Conservation (phyloP, 2,329 filamentous ascomycete species). For the Phyllosticta paracitricarpa region DNA sequence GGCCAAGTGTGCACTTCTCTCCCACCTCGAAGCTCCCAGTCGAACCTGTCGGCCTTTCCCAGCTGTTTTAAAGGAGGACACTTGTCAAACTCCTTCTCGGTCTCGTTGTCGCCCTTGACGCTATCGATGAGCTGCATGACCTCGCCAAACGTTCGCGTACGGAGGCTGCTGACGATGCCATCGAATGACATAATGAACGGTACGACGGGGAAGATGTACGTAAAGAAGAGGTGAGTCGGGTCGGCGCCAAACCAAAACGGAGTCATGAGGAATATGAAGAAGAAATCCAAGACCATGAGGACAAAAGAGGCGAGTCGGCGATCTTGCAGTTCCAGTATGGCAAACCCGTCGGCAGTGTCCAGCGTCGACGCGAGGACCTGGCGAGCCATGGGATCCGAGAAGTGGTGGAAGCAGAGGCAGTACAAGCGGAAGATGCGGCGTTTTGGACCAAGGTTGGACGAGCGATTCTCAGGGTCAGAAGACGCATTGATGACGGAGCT, state of each 20-base stretch:
- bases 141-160: conserved; percentile 58
- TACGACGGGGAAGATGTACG: conserved; percentile 53
- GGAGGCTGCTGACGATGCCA: conserved; percentile 55
- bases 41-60: conserved; percentile 29
- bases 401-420: conserved; percentile 69
- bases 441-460: background rate
- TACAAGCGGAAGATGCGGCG: conserved; percentile 54
- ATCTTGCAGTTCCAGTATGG: conserved; percentile 67
- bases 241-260: conserved; percentile 44
- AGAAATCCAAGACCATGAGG: conserved; percentile 26
- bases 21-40: conserved; percentile 33
- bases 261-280: conserved; percentile 44
- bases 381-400: conserved; percentile 52
- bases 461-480: background rate
- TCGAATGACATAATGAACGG: conserved; percentile 61
- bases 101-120: conserved; percentile 9
- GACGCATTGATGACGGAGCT: conserved; percentile 18
- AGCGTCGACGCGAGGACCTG: conserved; percentile 55
- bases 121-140: conserved; percentile 46
- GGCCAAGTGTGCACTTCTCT: conserved; percentile 38
- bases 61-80: conserved; percentile 11
- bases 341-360: conserved; percentile 56
- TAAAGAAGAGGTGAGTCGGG: conserved; percentile 51
- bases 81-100: background rate
- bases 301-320: conserved; percentile 30